Conservation (phyloP, 371 early-diverging fungal species). For the Syncephalastrum monosporum region DNA sequence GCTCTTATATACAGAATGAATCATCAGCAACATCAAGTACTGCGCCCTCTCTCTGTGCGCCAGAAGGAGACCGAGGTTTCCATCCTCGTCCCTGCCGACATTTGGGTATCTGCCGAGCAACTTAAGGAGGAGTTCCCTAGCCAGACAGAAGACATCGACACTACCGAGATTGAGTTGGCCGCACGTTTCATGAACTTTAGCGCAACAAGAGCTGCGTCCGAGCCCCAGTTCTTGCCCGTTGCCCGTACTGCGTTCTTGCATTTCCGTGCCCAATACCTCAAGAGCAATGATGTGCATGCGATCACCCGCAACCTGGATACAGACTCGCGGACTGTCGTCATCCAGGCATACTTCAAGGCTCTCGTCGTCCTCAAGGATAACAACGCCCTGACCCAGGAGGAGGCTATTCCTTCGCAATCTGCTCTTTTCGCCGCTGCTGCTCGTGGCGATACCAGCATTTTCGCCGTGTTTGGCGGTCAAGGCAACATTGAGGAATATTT, state of each 20-base stretch:
- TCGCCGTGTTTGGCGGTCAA: constrained; percentile 96
- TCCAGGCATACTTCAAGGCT: constrained; percentile 84
- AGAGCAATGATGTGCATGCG: constrained; percentile 85
- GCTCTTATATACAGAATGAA: constrained; percentile 3
- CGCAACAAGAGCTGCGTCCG: constrained; percentile 58
- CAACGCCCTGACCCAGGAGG: constrained; percentile 38
- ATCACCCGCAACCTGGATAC: constrained; percentile 61
- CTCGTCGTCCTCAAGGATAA: constrained; percentile 64
- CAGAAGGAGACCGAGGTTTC: constrained; percentile 79
- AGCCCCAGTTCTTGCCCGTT: constrained; percentile 67
- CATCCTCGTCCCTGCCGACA: constrained; percentile 79
- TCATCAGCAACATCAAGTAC: constrained; percentile 35
- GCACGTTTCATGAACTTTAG: constrained; percentile 76
- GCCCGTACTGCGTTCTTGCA: constrained; percentile 77
- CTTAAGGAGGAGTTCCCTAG: constrained; percentile 76
- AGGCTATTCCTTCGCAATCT: constrained; percentile 53
- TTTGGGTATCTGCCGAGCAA: constrained; percentile 90
- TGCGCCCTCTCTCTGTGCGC: constrained; percentile 83
- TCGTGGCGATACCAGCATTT: constrained; percentile 66
- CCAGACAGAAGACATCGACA: constrained; percentile 45
- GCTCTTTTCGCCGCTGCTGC: constrained; percentile 67
- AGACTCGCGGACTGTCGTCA: constrained; percentile 63
- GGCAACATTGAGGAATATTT: constrained; percentile 95
- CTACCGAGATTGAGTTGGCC: constrained; percentile 73
- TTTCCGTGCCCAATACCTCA: constrained; percentile 73